Percentiles rank a stretch among this genome's conserved stretches.
phyloP scores from a whole-genome alignment of 352 stramenopile species.

The Phytopythium vexans region DNA sequence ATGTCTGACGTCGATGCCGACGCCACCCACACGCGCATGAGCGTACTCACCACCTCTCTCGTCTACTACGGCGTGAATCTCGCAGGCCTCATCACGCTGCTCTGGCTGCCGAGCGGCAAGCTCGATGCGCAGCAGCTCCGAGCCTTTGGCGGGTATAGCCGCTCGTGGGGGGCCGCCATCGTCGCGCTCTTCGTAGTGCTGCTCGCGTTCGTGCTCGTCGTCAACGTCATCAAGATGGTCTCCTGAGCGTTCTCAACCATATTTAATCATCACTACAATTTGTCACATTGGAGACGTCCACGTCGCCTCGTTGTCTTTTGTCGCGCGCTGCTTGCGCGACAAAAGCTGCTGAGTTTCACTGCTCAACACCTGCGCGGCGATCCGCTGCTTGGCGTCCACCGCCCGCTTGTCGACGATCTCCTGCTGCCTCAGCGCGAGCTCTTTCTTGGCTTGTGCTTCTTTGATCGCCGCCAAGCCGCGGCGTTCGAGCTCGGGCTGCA shows the following conservation, averaged over 20 bases:
- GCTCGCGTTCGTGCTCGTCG: slow-evolving; percentile 23
- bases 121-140: slow-evolving; percentile 41
- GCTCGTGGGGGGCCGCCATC: slow-evolving; percentile 22
- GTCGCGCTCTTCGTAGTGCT: slow-evolving; percentile 26
- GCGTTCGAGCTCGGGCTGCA: slow-evolving; percentile 32
- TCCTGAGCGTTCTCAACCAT: background rate
- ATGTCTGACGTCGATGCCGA: slow-evolving; percentile 20
- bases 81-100: slow-evolving; percentile 10
- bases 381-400: slow-evolving; percentile 22
- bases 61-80: slow-evolving; percentile 33
- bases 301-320: background rate
- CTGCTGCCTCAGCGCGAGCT: slow-evolving; percentile 36
- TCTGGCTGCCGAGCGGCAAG: slow-evolving; percentile 33
- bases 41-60: slow-evolving; percentile 13
- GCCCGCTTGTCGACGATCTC: slow-evolving; percentile 27
- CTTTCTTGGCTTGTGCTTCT: slow-evolving; percentile 44
- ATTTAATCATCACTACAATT: background rate
- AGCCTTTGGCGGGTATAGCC: slow-evolving; percentile 23
- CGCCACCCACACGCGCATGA: slow-evolving; percentile 14
- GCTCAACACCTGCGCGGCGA: slow-evolving; percentile 30
- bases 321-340: too few species aligned
- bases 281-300: background rate
- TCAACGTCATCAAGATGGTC: slow-evolving; percentile 18
- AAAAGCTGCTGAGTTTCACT: slow-evolving; percentile 31
- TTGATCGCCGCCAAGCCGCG: slow-evolving; percentile 33